Conservation (phyloP, 1,284 basidiomycete genomes). For the Schizopora paradoxa region DNA sequence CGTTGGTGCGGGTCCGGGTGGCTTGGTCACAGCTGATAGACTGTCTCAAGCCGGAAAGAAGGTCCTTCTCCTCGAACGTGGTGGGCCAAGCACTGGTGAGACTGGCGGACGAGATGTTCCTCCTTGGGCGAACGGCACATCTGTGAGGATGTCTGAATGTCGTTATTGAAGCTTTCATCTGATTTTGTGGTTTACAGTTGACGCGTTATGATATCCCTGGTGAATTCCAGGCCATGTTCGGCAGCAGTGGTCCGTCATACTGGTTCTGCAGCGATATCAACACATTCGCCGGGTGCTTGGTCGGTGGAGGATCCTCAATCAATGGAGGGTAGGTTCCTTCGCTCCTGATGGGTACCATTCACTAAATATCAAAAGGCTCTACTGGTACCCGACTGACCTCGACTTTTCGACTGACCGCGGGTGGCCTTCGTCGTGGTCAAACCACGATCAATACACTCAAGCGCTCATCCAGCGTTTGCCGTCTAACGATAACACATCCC, state of each 20-base stretch:
- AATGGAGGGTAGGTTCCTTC: constrained; percentile 51
- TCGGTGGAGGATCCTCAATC: constrained; percentile 58
- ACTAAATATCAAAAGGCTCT: constrained; percentile 36
- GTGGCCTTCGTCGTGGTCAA: constrained; percentile 51
- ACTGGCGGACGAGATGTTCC: constrained; percentile 57
- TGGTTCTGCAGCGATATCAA: constrained; percentile 59
- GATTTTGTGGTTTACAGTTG: too few relatives aligned
- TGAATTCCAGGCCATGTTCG: constrained; percentile 59
- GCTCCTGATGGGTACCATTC: constrained; percentile 8
- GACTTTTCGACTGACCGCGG: constrained; percentile 50
- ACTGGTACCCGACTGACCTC: constrained; percentile 47
- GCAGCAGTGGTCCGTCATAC: constrained; percentile 49
- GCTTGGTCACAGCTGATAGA: constrained; percentile 47
- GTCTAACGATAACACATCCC: constrained; percentile 52
- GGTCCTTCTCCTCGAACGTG: constrained; percentile 55
- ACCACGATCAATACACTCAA: constrained; percentile 44
- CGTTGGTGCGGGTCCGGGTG: constrained; percentile 52
- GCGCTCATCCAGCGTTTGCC: constrained; percentile 48
- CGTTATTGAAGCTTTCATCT: constrained; percentile 5
- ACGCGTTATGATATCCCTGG: constrained; percentile 65
- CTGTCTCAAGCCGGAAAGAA: constrained; percentile 58
- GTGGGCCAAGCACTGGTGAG: constrained; percentile 53
- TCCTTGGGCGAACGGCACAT: constrained; percentile 44
- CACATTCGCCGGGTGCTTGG: constrained; percentile 56
- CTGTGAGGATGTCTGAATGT: constrained; percentile 30